A percentile compares a stretch with the other conserved stretches of the same genome.
Evolutionary conservation across 768 basidiomycete genomes (phyloP).

Genomic region (Boletellus emodensis): DNA sequence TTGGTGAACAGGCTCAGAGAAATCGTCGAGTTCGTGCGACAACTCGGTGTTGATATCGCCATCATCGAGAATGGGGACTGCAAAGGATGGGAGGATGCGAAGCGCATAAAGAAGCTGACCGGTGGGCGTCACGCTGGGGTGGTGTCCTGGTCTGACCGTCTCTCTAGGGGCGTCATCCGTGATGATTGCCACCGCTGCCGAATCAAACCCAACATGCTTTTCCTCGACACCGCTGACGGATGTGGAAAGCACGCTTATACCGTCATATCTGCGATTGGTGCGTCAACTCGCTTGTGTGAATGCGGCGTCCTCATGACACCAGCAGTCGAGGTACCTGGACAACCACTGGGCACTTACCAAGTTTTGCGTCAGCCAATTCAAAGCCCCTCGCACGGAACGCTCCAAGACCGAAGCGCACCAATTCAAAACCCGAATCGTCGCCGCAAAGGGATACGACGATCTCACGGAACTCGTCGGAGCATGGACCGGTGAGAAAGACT

Average conservation of each 20-base stretch:
- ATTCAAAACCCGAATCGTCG: constrained; percentile 49
- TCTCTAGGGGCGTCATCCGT: constrained; percentile 73
- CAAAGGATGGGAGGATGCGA: constrained; percentile 70
- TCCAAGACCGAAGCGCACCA: constrained; percentile 58
- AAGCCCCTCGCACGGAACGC: constrained; percentile 52
- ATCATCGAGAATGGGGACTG: constrained; percentile 96
- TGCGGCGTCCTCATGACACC: constrained; percentile 1
- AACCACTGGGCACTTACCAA: constrained; percentile 85
- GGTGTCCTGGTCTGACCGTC: not conserved
- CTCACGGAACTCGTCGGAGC: constrained; percentile 47
- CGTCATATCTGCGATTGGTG: constrained; percentile 73
- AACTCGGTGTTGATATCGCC: constrained; percentile 72
- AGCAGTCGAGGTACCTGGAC: constrained; percentile 66
- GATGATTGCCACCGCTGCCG: constrained; percentile 96
- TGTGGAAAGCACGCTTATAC: constrained; percentile 64
- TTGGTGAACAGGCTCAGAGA: constrained; percentile 73
- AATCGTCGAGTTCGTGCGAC: constrained; percentile 81
- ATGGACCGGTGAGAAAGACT: constrained; percentile 62
- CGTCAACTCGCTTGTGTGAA: not conserved
- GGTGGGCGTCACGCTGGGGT: constrained; percentile 40
- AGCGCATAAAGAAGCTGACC: constrained; percentile 67
- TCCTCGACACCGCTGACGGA: constrained; percentile 62
- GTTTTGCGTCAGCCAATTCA: constrained; percentile 83
- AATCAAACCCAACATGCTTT: constrained; percentile 90
- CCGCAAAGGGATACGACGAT: constrained; percentile 60